These are phyloP conservation scores for Euphorbia corollata DNA, from an alignment of 441 rosid genomes.

Conservation along the genomic window DNA sequence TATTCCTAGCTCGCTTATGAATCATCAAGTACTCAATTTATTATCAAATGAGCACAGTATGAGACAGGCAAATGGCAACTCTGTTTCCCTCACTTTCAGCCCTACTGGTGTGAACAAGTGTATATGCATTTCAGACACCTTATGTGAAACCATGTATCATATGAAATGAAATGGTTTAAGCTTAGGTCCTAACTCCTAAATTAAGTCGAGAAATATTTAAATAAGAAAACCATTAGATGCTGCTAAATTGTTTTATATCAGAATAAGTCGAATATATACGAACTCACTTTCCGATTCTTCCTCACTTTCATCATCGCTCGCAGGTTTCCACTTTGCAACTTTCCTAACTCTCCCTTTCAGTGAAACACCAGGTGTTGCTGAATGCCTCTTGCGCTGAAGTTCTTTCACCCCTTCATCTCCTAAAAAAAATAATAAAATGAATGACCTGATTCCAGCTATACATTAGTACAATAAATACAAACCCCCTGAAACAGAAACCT, in stretches of 20 bases:
- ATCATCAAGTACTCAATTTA: not conserved
- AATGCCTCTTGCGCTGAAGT: conserved; percentile 93
- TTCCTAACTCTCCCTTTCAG: conserved; percentile 92
- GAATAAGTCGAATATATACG: too few species aligned
- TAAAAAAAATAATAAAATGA: conserved; percentile 23
- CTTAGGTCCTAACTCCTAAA: not conserved
- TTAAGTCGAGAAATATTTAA: not conserved
- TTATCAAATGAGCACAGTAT: too few species aligned
- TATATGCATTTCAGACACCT: not conserved
- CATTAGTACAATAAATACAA: conserved; percentile 19
- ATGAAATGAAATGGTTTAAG: not conserved
- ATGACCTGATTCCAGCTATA: conserved; percentile 14
- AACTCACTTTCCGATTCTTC: conserved; percentile 77
- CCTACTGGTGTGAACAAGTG: not conserved
- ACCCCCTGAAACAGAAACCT: conserved; percentile 14
- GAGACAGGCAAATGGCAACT: not conserved
- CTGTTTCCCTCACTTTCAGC: not conserved
- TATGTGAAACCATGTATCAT: not conserved
- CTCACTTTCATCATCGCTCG: conserved; percentile 81
- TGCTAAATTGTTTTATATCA: not conserved
- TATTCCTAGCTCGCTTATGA: not conserved
- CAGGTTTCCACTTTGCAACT: conserved; percentile 83
- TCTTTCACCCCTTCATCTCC: conserved; percentile 87
- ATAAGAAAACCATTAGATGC: not conserved
- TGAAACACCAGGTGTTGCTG: conserved; percentile 87